Percentiles rank a stretch among this genome's conserved stretches.
phyloP scores from a whole-genome alignment of 208 protist species.

The Leishmania tarentolae region DNA sequence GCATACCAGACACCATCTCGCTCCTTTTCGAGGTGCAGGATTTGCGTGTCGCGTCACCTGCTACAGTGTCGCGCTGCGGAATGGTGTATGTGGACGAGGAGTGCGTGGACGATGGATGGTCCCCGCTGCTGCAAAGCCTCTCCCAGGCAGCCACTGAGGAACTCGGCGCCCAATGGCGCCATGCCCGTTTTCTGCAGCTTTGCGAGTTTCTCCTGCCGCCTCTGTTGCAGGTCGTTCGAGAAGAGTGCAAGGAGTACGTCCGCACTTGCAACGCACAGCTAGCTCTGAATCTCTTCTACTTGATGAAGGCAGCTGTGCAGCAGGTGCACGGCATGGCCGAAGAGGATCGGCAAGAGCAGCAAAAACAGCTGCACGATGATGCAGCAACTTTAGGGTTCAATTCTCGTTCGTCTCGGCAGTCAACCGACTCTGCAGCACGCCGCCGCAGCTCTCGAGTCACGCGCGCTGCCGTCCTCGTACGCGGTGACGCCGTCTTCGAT shows the following conservation, averaged over 20 bases:
- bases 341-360: conserved; percentile 36
- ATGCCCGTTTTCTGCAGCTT: conserved; percentile 81
- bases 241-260: conserved; percentile 89
- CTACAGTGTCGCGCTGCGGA: conserved; percentile 98
- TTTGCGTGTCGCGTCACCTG: conserved; percentile 96
- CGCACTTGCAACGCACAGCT: conserved; percentile 85
- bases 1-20: conserved; percentile 87
- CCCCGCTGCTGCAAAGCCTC: conserved; percentile 62
- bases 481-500: conserved; percentile 81
- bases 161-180: conserved; percentile 58
- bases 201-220: conserved; percentile 60
- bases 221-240: conserved; percentile 77
- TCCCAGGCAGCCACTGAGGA: conserved; percentile 42
- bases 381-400: conserved; percentile 1
- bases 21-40: conserved; percentile 99
- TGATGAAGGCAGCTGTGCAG: conserved; percentile 69
- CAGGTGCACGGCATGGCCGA: conserved; percentile 37
- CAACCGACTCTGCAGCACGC: conserved; percentile 5
- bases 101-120: conserved; percentile 85
- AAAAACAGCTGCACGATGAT: conserved; percentile 27
- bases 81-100: conserved; percentile 97
- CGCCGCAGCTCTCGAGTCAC: conserved; percentile 49
- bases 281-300: conserved; percentile 80
- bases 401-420: background rate
- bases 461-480: conserved; percentile 40